Evolutionary conservation across 768 basidiomycete genomes (phyloP).

Genomic region (Trametes cubensis): DNA sequence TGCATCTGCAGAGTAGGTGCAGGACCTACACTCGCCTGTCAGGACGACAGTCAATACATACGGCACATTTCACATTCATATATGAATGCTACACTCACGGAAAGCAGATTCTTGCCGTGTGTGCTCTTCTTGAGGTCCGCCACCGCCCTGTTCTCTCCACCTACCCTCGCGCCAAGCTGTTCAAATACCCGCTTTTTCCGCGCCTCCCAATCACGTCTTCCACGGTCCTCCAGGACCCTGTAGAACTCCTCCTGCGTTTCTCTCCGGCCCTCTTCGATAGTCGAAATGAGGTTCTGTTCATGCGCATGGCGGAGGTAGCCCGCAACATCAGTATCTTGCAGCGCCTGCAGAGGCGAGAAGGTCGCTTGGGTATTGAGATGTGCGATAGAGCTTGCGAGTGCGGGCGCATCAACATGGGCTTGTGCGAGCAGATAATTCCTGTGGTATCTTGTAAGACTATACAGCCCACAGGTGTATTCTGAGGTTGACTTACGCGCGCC

Average conservation of each 20-base stretch:
- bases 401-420: constrained; percentile 91
- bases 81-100: constrained; percentile 43
- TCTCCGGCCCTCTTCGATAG: constrained; percentile 87
- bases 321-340: constrained; percentile 92
- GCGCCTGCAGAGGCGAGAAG: constrained; percentile 86
- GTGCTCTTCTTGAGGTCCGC: constrained; percentile 65
- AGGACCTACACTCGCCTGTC: constrained; percentile 50
- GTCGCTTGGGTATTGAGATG: constrained; percentile 80
- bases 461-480: background rate
- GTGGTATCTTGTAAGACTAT: background rate
- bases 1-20: constrained; percentile 79
- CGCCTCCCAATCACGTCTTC: constrained; percentile 83
- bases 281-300: constrained; percentile 91
- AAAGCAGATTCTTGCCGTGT: constrained; percentile 56
- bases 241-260: constrained; percentile 88
- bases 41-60: constrained; percentile 3
- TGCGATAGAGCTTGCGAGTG: constrained; percentile 80
- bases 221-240: constrained; percentile 72
- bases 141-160: constrained; percentile 56
- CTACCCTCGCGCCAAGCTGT: constrained; percentile 75
- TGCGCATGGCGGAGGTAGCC: constrained; percentile 95
- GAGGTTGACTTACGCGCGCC: constrained; percentile 63
- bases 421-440: constrained; percentile 94
- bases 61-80: background rate
- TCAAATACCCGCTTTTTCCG: constrained; percentile 90